Base-by-base conservation (phyloP, 2,329 filamentous ascomycete species). In the Cladosporium velox region DNA sequence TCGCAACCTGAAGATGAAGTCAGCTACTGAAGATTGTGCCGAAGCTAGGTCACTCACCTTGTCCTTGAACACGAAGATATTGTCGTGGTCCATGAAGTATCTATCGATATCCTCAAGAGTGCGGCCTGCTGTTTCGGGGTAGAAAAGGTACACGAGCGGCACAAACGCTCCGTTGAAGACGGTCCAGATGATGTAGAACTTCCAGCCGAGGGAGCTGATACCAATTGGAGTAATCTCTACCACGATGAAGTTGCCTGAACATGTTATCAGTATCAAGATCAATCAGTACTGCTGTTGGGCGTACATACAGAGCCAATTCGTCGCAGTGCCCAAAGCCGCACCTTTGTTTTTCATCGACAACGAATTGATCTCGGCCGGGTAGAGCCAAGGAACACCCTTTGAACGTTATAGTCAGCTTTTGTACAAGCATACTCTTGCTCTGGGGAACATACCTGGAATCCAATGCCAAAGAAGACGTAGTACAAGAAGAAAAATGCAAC, bases 401-500 rank as follows among this genome's bases (percentile, higher is more conserved):
- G 78, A 11, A 26, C 10, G 18, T 38, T 15, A 15, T 49, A 1
- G 30, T 62, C 21, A 62, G 59, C 30, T 52, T 2, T 11, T n/a
- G 24, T 52, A 30, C 14, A 26, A 15, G 12, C 12, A 28, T 58
- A n/a, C 6, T 12, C 12, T 18, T 18, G 18, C 14, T 21, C 3
- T 34, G 28, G 21, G 10, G 52, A 10, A 12, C 57, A 26, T 59
- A 59, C 83, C 47, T 83, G 79, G 77, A 65, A 52, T 28, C 64
- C 64, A 8, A 65, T 65, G 44, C 79, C 83, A 67, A 86, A 85
- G 76, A 83, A 84, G 52, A 85, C 78, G 69, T 85, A 85, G 74
- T 84, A 85, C 7, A 85, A 69, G 73, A 86, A 85, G 73, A 86
- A 83, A 70, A 84, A 84, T 0, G 79, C 80, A 51, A 83, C 78